phyloP scores from a whole-genome alignment of 2,329 filamentous ascomycete genomes.

The Bipolaris sorokiniana region DNA sequence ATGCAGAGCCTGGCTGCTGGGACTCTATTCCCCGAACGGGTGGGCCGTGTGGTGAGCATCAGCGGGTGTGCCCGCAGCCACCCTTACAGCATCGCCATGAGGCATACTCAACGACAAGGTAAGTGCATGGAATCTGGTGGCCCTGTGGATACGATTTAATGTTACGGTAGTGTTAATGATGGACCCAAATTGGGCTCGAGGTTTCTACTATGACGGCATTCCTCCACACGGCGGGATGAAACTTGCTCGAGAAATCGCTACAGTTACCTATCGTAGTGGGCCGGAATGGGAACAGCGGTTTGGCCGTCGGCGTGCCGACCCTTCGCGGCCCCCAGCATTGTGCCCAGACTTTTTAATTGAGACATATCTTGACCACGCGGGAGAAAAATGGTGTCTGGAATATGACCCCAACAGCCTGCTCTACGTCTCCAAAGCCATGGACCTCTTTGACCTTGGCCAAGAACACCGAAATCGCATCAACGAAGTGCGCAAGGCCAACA shows the following conservation, averaged over 20 bases:
- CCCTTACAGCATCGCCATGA: slow-evolving; percentile 98
- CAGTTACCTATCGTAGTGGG: slow-evolving; percentile 93
- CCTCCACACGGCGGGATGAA: slow-evolving; percentile 98
- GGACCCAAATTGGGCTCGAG: slow-evolving; percentile 95
- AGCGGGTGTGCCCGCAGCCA: slow-evolving; percentile 93
- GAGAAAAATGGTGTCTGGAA: slow-evolving; percentile 96
- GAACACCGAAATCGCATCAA: slow-evolving; percentile 70
- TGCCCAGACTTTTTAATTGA: slow-evolving; percentile 98
- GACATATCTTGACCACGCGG: slow-evolving; percentile 96
- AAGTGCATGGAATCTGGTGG: slow-evolving; percentile 2
- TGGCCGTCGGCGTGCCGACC: slow-evolving; percentile 83
- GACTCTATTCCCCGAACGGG: slow-evolving; percentile 79
- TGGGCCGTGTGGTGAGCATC: slow-evolving; percentile 84
- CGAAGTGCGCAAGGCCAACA: slow-evolving; percentile 66
- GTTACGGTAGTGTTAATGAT: slow-evolving; percentile 80
- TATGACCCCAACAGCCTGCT: slow-evolving; percentile 95
- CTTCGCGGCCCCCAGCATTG: slow-evolving; percentile 84
- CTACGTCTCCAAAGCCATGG: slow-evolving; percentile 99
- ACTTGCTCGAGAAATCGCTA: slow-evolving; percentile 94
- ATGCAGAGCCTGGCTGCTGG: slow-evolving; percentile 95
- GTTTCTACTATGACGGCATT: slow-evolving; percentile 82
- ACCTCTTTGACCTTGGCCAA: slow-evolving; percentile 88
- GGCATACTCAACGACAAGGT: slow-evolving; percentile 90
- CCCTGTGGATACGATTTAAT: slow-evolving; percentile 12
- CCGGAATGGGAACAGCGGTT: slow-evolving; percentile 98